These are phyloP conservation scores for Omphalea diandra DNA, from an alignment of 441 rosid genomes.

Conservation along the genomic window DNA sequence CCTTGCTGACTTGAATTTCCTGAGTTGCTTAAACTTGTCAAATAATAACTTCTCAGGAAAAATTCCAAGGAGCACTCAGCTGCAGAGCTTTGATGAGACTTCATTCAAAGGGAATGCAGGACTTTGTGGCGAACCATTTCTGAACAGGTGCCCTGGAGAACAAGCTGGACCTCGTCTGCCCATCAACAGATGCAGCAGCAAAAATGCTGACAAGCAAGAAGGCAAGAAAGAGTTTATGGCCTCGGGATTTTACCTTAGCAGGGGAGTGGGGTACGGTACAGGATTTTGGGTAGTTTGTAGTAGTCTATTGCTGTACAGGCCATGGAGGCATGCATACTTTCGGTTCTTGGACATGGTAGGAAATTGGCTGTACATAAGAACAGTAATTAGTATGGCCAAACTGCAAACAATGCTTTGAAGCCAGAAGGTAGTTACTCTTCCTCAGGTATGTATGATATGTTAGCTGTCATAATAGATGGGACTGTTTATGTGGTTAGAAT, in stretches of 20 bases:
- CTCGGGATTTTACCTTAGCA: slow-evolving; percentile 6
- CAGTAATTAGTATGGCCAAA: neutral
- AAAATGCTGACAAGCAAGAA: neutral
- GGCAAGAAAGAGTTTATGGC: neutral
- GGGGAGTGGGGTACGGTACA: slow-evolving; percentile 9
- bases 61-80: slow-evolving; percentile 8
- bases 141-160: slow-evolving; percentile 10
- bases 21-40: slow-evolving; percentile 13
- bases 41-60: slow-evolving; percentile 17
- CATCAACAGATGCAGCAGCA: neutral
- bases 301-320: neutral
- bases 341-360: neutral
- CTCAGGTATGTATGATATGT: no score
- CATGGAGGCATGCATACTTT: slow-evolving; percentile 18
- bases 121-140: slow-evolving; percentile 22
- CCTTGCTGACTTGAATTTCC: neutral
- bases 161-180: neutral
- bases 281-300: slow-evolving; percentile 13
- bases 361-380: neutral
- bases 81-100: neutral
- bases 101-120: slow-evolving; percentile 14
- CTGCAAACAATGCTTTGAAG: neutral
- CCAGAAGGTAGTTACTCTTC: no score
- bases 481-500: no score
- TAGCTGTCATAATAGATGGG: no score